Conservation (phyloP, 345 rosid species). For the Nephelium lappaceum region DNA sequence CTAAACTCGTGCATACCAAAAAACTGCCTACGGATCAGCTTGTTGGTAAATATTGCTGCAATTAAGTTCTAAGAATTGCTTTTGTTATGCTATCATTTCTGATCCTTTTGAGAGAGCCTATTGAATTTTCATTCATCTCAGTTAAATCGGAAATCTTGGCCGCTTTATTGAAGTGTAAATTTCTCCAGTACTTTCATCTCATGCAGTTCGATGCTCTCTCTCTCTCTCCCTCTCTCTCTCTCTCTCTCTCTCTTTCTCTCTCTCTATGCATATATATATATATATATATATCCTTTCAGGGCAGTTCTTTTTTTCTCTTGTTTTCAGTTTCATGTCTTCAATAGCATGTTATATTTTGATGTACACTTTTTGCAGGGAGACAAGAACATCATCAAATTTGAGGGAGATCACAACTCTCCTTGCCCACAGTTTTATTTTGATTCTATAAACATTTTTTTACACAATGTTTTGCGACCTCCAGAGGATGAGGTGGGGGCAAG, state of each 20-base stretch:
- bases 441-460: constrained; percentile 92
- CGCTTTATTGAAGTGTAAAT: background rate
- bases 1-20: too few relatives aligned
- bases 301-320: background rate
- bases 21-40: background rate
- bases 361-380: constrained; percentile 68
- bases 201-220: background rate
- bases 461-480: constrained; percentile 94
- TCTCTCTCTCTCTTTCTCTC: too few relatives aligned
- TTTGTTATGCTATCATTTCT: background rate
- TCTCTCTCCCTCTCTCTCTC: background rate
- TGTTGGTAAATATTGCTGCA: background rate
- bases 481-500: constrained; percentile 68
- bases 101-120: background rate
- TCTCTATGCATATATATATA: too few relatives aligned
- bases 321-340: background rate
- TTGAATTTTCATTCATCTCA: background rate
- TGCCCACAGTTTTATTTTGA: constrained; percentile 97
- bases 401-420: constrained; percentile 98
- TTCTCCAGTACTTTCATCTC: background rate
- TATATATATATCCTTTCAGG: background rate
- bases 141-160: background rate
- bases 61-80: background rate
- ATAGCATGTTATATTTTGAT: too few relatives aligned
- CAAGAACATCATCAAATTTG: constrained; percentile 95